Evolutionary conservation across 345 rosid species (phyloP).

Genomic region (Populus euphratica): DNA sequence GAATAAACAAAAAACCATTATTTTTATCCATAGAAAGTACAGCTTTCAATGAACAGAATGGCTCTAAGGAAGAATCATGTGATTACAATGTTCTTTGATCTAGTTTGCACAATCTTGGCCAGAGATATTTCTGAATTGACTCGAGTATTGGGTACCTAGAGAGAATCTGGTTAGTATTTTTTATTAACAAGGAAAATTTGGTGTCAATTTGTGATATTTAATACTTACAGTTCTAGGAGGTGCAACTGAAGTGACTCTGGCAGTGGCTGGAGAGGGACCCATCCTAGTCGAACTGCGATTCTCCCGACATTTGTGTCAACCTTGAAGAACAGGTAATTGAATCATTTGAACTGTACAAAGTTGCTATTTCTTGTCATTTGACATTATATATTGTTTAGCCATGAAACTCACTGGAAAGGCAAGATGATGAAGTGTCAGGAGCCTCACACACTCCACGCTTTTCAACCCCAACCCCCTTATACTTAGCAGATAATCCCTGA

Average conservation of each 20-base stretch:
- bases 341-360: constrained; percentile 1
- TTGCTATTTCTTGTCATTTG: constrained; percentile 11
- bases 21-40: not conserved
- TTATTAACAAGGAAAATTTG: not conserved
- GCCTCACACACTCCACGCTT: constrained; percentile 95
- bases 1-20: not conserved
- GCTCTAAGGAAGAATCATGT: constrained; percentile 16
- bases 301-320: constrained; percentile 97
- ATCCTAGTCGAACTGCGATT: constrained; percentile 92
- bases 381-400: constrained; percentile 10
- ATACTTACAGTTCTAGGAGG: constrained; percentile 80
- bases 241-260: constrained; percentile 93
- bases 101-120: constrained; percentile 97
- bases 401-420: constrained; percentile 81
- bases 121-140: constrained; percentile 82
- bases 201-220: constrained; percentile 10
- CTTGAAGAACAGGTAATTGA: constrained; percentile 38
- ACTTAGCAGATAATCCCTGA: constrained; percentile 83
- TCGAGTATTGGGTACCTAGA: constrained; percentile 84
- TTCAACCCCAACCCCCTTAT: constrained; percentile 81
- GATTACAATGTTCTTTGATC: constrained; percentile 81
- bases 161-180: constrained; percentile 24
- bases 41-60: not conserved
- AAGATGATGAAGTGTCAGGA: constrained; percentile 81
- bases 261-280: constrained; percentile 94